phyloP scores from a whole-genome alignment of 192 early-diverging fungal species.

The Obelidium mucronatum region DNA sequence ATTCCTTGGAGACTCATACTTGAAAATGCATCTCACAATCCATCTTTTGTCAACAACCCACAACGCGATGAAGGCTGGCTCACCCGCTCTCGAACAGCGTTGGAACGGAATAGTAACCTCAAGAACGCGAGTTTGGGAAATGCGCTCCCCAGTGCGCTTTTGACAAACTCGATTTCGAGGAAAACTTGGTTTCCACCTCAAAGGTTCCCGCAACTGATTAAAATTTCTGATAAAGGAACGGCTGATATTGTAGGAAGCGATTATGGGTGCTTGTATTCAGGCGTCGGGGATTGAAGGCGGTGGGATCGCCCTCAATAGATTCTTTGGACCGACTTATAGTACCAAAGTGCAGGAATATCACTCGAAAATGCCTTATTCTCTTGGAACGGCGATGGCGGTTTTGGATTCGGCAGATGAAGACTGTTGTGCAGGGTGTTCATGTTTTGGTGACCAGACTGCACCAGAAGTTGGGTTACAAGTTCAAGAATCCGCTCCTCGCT shows the following conservation, averaged over 20 bases:
- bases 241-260: constrained; percentile 88
- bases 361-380: constrained; percentile 7
- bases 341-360: constrained; percentile 9
- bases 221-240: constrained; percentile 78
- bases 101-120: constrained; percentile 41
- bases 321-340: constrained; percentile 34
- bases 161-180: constrained; percentile 36
- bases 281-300: constrained; percentile 53
- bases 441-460: constrained; percentile 21
- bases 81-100: constrained; percentile 16
- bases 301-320: constrained; percentile 36
- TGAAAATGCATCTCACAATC: constrained; percentile 79
- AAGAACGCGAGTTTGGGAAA: constrained; percentile 49
- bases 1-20: constrained; percentile 86
- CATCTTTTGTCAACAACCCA: constrained; percentile 82
- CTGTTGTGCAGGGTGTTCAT: constrained; percentile 1
- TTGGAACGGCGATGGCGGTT: background rate
- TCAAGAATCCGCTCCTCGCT: constrained; percentile 71
- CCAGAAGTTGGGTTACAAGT: constrained; percentile 66
- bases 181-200: constrained; percentile 8
- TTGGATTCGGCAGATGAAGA: background rate
- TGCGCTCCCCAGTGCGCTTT: constrained; percentile 31
- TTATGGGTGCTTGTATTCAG: constrained; percentile 76
- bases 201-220: background rate
- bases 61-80: constrained; percentile 26